Conservation (phyloP, 768 basidiomycete species). For the Exsudoporus frostii region DNA sequence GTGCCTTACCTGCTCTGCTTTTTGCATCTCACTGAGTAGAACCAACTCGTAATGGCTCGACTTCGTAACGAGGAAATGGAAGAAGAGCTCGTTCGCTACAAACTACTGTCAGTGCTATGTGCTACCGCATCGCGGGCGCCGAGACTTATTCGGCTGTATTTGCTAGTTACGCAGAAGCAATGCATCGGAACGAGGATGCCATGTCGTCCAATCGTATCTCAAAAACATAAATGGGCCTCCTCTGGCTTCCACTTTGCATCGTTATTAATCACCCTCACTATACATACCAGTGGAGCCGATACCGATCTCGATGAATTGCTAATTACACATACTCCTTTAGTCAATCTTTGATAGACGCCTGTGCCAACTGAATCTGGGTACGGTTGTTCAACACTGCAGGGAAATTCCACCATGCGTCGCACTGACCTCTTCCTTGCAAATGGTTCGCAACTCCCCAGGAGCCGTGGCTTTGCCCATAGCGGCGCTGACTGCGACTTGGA, state of each 20-base stretch:
- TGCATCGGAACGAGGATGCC: slow-evolving; percentile 74
- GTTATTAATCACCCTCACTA: neutral
- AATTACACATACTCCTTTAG: neutral
- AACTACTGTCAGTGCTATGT: slow-evolving; percentile 58
- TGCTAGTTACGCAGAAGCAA: slow-evolving; percentile 64
- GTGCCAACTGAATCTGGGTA: slow-evolving; percentile 20
- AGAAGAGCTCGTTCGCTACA: slow-evolving; percentile 90
- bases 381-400: neutral
- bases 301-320: neutral
- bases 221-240: slow-evolving; percentile 10
- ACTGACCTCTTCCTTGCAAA: slow-evolving; percentile 69
- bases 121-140: neutral
- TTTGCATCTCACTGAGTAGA: slow-evolving; percentile 45
- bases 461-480: slow-evolving; percentile 59
- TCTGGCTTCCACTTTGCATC: neutral
- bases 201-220: slow-evolving; percentile 65
- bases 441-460: slow-evolving; percentile 76
- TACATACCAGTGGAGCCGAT: slow-evolving; percentile 15
- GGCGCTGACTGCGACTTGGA: slow-evolving; percentile 58
- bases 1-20: neutral
- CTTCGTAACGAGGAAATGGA: slow-evolving; percentile 92
- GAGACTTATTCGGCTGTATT: neutral
- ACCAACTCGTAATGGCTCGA: slow-evolving; percentile 86
- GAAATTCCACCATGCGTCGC: neutral
- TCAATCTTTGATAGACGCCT: slow-evolving; percentile 9